Evolutionary conservation across 495 filamentous ascomycete species (phyloP).

Genomic region (Tuber magnatum): DNA sequence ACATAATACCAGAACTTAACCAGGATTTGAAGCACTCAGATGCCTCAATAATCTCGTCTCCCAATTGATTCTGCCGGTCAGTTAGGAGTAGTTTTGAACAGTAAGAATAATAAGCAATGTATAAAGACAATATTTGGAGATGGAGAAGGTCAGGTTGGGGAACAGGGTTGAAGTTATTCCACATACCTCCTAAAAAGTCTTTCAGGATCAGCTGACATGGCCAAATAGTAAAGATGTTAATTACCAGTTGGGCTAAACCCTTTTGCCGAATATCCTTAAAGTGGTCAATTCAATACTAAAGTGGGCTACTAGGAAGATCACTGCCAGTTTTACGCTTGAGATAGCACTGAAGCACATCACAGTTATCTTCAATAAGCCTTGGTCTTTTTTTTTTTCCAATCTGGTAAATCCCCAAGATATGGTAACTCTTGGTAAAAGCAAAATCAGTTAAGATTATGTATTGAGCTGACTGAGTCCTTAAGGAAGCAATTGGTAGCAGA

Average conservation of each 20-base stretch:
- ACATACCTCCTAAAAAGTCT: no score
- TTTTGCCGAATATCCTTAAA: not conserved
- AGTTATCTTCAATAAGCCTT: no score
- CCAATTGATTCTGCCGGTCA: not conserved
- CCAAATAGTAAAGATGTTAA: conserved; percentile 28
- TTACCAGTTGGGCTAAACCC: conserved; percentile 5
- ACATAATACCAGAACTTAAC: not conserved
- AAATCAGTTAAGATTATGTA: no score
- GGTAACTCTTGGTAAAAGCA: no score
- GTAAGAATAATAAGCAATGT: no score
- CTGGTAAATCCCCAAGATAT: no score
- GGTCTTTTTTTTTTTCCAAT: no score
- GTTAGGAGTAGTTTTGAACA: conserved; percentile 9
- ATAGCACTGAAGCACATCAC: not conserved
- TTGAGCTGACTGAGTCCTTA: no score
- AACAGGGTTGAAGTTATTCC: no score
- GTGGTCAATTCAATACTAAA: not conserved
- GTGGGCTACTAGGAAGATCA: not conserved
- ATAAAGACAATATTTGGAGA: no score
- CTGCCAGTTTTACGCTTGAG: not conserved
- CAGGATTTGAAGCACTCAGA: conserved; percentile 12
- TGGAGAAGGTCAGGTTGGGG: no score
- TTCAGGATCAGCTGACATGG: conserved; percentile 12
- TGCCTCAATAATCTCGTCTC: conserved; percentile 14
- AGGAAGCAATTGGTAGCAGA: no score